These are phyloP conservation scores for Neurospora sp. DNA, from an alignment of 495 filamentous ascomycete species.

Conservation along the genomic window DNA sequence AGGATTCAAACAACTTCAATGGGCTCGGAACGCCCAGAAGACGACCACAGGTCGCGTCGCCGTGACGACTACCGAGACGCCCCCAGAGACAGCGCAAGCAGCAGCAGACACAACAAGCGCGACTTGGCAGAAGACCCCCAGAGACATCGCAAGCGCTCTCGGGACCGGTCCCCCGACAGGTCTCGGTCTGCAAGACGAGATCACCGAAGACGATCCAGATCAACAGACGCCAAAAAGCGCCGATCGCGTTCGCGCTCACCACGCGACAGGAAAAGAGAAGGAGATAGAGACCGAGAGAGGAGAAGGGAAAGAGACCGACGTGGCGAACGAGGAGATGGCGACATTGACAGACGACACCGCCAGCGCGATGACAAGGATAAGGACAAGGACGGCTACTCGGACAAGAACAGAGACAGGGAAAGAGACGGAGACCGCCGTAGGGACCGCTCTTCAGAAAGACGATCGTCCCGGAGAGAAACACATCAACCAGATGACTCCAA, in stretches of 20 bases:
- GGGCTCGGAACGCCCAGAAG: slow-evolving; percentile 9
- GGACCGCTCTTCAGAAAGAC: not conserved
- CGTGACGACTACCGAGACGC: slow-evolving; percentile 7
- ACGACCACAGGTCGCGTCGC: slow-evolving; percentile 10
- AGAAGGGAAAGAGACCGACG: slow-evolving; percentile 2
- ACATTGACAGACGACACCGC: slow-evolving; percentile 4
- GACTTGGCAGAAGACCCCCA: slow-evolving; percentile 10
- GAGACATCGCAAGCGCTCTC: slow-evolving; percentile 12
- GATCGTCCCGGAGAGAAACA: not conserved
- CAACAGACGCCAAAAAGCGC: slow-evolving; percentile 22
- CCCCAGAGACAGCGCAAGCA: not conserved
- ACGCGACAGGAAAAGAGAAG: slow-evolving; percentile 8
- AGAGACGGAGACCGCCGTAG: slow-evolving; percentile 4
- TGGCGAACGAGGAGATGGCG: slow-evolving; percentile 2
- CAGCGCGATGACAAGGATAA: not conserved
- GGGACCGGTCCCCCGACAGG: slow-evolving; percentile 13
- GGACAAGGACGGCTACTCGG: not conserved
- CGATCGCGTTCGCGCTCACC: slow-evolving; percentile 18
- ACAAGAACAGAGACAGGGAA: slow-evolving; percentile 2
- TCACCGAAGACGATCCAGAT: slow-evolving; percentile 26
- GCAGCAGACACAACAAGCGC: slow-evolving; percentile 3
- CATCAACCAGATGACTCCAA: slow-evolving; percentile 9
- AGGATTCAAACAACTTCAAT: slow-evolving; percentile 4
- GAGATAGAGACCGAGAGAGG: slow-evolving; percentile 9
- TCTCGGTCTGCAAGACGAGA: slow-evolving; percentile 19